A percentile compares a stretch with the other conserved stretches of the same genome.
Evolutionary conservation across 345 rosid species (phyloP).

Genomic region (Anacardium occidentale): DNA sequence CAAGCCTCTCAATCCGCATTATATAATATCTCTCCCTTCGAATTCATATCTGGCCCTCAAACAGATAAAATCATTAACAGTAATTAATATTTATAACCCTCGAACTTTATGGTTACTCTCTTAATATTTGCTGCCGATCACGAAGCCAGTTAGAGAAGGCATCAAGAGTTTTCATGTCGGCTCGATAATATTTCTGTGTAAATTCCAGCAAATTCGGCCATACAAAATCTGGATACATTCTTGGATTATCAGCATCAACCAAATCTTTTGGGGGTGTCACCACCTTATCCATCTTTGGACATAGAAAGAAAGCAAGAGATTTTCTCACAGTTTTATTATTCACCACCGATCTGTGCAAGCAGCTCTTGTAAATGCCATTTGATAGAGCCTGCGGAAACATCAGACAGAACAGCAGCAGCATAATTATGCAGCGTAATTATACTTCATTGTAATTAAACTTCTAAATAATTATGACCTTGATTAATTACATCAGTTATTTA

Average conservation of each 20-base stretch:
- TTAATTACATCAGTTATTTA: constrained; percentile 21
- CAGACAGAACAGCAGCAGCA: neutral
- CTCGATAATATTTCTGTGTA: constrained; percentile 54
- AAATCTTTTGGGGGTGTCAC: constrained; percentile 45
- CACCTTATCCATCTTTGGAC: constrained; percentile 45
- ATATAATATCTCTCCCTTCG: no score
- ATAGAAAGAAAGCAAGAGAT: constrained; percentile 60
- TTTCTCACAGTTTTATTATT: constrained; percentile 41
- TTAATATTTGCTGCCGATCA: neutral
- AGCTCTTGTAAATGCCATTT: constrained; percentile 60
- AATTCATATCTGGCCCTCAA: neutral
- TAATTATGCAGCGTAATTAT: no score
- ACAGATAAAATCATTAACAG: neutral
- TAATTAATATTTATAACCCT: no score
- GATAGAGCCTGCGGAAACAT: constrained; percentile 45
- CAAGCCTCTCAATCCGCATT: no score
- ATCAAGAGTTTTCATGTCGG: constrained; percentile 55
- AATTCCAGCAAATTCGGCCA: constrained; percentile 54
- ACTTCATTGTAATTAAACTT: neutral
- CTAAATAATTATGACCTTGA: constrained; percentile 7
- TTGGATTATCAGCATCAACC: constrained; percentile 33
- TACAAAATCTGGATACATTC: constrained; percentile 55
- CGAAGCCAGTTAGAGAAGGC: constrained; percentile 46
- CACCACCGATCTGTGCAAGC: constrained; percentile 68
- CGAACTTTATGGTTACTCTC: neutral